Conservation (phyloP, 371 early-diverging fungal genomes). For the Apophysomyces elegans region DNA sequence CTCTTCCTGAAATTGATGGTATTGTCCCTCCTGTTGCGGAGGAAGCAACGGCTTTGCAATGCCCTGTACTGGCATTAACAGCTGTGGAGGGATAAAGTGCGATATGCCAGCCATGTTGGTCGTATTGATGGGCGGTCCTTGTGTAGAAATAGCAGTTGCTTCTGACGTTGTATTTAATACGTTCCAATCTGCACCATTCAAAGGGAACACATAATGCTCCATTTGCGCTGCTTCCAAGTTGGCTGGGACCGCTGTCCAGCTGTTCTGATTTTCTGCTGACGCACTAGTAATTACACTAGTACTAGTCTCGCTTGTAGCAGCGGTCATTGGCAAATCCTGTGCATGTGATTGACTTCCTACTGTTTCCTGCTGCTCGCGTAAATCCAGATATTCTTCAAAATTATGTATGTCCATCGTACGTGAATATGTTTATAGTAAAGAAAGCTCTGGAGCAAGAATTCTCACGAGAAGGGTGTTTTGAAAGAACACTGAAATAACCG, state of each 20-base stretch:
- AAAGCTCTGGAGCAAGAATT: neutral
- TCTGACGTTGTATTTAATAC: neutral
- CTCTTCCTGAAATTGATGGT: neutral
- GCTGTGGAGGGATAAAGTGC: slow-evolving; percentile 15
- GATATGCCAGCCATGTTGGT: neutral
- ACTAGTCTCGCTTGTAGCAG: neutral
- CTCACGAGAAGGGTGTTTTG: neutral
- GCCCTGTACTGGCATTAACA: neutral
- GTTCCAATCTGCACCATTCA: slow-evolving; percentile 20
- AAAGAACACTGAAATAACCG: neutral
- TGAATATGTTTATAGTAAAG: neutral
- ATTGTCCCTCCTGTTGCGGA: neutral
- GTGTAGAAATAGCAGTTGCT: slow-evolving; percentile 11
- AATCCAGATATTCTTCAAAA: slow-evolving; percentile 27
- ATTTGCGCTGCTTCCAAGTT: slow-evolving; percentile 3
- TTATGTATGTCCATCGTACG: slow-evolving; percentile 24
- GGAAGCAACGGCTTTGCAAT: neutral
- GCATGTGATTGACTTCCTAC: neutral
- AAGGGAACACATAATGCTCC: slow-evolving; percentile 22
- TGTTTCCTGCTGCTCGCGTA: slow-evolving; percentile 32
- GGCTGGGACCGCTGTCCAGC: slow-evolving; percentile 4
- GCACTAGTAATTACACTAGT: neutral
- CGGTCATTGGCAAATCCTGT: neutral
- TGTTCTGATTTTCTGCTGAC: slow-evolving; percentile 14
- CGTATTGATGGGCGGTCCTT: slow-evolving; percentile 7